These are phyloP conservation scores for Magnaporthiopsis rhizophila DNA, from an alignment of 2,329 filamentous ascomycete species.

Conservation along the genomic window DNA sequence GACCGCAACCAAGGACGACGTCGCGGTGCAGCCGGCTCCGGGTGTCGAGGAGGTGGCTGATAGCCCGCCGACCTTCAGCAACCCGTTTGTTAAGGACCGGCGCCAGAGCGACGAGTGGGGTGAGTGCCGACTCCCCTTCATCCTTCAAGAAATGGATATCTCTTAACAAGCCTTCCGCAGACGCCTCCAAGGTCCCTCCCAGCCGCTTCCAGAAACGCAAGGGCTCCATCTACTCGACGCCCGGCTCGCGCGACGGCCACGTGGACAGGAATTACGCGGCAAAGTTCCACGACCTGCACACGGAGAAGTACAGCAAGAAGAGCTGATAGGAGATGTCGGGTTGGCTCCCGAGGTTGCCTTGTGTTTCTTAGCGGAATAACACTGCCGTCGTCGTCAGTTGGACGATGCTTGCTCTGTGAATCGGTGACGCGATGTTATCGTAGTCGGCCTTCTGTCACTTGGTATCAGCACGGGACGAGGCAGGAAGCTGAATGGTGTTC, in stretches of 20 bases:
- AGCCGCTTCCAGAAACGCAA: constrained; percentile 63
- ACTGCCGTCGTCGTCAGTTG: neutral
- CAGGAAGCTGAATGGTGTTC: neutral
- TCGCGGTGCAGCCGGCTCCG: constrained; percentile 17
- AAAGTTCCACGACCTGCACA: constrained; percentile 53
- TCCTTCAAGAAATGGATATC: too few species aligned
- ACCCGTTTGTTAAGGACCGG: constrained; percentile 21
- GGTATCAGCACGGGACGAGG: too few species aligned
- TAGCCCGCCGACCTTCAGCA: neutral
- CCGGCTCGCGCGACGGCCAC: constrained; percentile 56
- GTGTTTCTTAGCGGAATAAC: neutral
- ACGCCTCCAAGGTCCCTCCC: constrained; percentile 59
- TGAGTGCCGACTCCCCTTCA: too few species aligned
- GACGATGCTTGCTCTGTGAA: too few species aligned
- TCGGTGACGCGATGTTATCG: too few species aligned
- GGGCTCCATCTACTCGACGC: constrained; percentile 61
- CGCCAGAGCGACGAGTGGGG: constrained; percentile 41
- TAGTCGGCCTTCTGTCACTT: too few species aligned
- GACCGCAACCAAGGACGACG: constrained; percentile 11
- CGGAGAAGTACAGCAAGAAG: constrained; percentile 38
- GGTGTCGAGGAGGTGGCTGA: constrained; percentile 8
- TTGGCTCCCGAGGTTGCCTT: too few species aligned
- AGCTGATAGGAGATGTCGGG: constrained; percentile 4
- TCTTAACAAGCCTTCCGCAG: constrained; percentile 26
- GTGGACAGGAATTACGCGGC: constrained; percentile 50